Conservation (phyloP, 2,329 filamentous ascomycete genomes). For the Ascocoryne sarcoides region DNA sequence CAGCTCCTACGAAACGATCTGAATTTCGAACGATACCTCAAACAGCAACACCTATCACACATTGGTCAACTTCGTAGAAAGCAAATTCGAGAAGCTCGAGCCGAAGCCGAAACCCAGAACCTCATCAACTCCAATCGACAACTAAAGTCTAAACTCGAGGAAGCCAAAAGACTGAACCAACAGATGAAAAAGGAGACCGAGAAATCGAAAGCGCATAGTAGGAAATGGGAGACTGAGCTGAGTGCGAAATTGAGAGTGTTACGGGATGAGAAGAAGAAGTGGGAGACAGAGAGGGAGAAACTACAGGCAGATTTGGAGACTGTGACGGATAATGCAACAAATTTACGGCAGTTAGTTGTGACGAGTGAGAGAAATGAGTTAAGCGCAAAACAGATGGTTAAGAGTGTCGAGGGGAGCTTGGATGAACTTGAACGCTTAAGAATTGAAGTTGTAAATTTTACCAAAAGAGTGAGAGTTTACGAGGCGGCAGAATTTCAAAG, state of each 20-base stretch:
- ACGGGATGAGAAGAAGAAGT: conserved; percentile 61
- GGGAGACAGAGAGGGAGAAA: conserved; percentile 46
- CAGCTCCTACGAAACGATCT: conserved; percentile 70
- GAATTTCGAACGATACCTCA: conserved; percentile 75
- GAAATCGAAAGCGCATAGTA: conserved; percentile 61
- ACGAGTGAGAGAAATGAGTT: conserved; percentile 62
- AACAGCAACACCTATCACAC: conserved; percentile 73
- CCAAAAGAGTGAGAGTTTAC: conserved; percentile 51
- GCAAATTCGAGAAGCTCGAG: conserved; percentile 67
- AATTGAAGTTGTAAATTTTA: conserved; percentile 49
- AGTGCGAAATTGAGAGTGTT: conserved; percentile 56
- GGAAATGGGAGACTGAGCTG: conserved; percentile 70
- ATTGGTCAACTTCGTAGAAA: conserved; percentile 70
- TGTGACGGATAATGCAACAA: conserved; percentile 51
- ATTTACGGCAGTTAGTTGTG: conserved; percentile 56
- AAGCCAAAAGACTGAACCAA: conserved; percentile 60
- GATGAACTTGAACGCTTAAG: conserved; percentile 52
- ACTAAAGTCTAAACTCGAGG: conserved; percentile 62
- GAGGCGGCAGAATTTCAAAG: conserved; percentile 56
- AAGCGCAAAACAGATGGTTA: conserved; percentile 52
- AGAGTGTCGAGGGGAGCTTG: conserved; percentile 51
- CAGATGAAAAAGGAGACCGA: conserved; percentile 65
- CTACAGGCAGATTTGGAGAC: conserved; percentile 50
- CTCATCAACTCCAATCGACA: conserved; percentile 68
- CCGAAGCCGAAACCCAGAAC: conserved; percentile 75